phyloP scores from a whole-genome alignment of 2,329 filamentous ascomycete genomes.

The Ophiosphaerella korrae region DNA sequence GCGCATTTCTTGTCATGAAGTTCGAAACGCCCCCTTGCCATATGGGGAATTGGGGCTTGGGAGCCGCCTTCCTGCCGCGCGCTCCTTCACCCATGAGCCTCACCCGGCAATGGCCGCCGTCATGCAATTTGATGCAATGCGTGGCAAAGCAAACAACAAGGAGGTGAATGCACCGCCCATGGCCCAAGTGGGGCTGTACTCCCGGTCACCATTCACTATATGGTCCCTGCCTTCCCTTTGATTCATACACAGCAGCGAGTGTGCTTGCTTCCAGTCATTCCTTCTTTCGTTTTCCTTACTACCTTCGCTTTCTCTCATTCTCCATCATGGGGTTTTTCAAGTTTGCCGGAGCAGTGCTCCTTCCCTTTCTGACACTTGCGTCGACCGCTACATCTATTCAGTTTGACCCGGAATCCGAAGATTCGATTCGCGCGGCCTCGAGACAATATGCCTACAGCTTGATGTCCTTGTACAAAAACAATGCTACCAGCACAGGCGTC shows the following conservation, averaged over 20 bases:
- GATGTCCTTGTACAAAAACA: slow-evolving; percentile 44
- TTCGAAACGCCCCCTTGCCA: slow-evolving; percentile 30
- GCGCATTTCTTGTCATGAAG: slow-evolving; percentile 17
- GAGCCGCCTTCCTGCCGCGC: slow-evolving; percentile 12
- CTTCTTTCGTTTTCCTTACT: slow-evolving; percentile 10
- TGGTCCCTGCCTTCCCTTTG: slow-evolving; percentile 17
- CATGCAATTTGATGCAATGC: neutral
- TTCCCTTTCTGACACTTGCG: slow-evolving; percentile 28
- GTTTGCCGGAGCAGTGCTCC: slow-evolving; percentile 43
- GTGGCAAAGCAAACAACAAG: neutral
- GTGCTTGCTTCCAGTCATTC: slow-evolving; percentile 32
- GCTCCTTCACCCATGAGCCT: slow-evolving; percentile 18
- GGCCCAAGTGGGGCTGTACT: neutral
- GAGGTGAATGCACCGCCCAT: neutral
- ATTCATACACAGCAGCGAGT: slow-evolving; percentile 7
- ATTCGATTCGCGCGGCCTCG: slow-evolving; percentile 36
- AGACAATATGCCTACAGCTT: slow-evolving; percentile 40
- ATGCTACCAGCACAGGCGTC: slow-evolving; percentile 24
- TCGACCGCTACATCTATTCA: slow-evolving; percentile 35
- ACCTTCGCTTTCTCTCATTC: slow-evolving; percentile 19
- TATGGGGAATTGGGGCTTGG: slow-evolving; percentile 7
- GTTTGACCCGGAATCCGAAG: slow-evolving; percentile 41
- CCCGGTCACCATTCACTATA: slow-evolving; percentile 3
- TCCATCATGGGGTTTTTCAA: slow-evolving; percentile 40
- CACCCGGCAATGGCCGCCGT: neutral